Evolutionary conservation across 495 filamentous ascomycete genomes (phyloP), one percentile per base, ranked within the genome.

Genomic region (Penicillium longicatenatum): DNA sequence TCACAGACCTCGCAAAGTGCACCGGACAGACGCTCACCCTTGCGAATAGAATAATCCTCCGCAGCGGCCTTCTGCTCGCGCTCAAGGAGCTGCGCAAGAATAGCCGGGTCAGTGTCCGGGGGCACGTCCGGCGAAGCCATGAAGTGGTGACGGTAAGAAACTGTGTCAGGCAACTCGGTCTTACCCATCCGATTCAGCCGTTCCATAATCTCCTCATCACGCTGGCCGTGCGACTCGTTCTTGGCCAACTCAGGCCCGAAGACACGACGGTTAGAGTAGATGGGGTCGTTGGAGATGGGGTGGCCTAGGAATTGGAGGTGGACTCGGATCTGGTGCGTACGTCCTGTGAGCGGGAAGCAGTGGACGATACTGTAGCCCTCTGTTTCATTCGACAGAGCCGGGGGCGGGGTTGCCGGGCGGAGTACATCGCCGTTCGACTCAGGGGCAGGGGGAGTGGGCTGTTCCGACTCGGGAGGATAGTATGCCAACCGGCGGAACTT

Each of bases 241-340:
- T 81, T 81, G 7, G 89, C 94, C 1, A 98, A 82, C 1, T 84
- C 80, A 1, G 85, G 78, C 2, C 95, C 95, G 79, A 95, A 98
- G 19, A 98, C 94, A 47, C 84, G 84, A 55, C 90, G 87, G 65
- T 98, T 98, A 63, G 89, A 91, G 70, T 98, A 98, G 58, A 98
- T 98, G 4, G 94, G 94, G 68, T 98, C 94, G 69, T 98, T 98
- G 49, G 88, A 84, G 64, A 98, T 97, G 3, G 94, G 95, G 64
- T 98, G 89, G 9, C 94, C 94, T 11, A 98, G 75, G 67, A 89
- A 96, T 66, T 98, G 94, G 2, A 98, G 82, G 65, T 98, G 94
- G 11, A 98, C 95, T 22, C 94, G 84, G 19, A 98, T 84, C 68
- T 98, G 94, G 66, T 98, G 94, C 7, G 94, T 98, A 47, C 94